These are phyloP conservation scores for Thozetella sp. DNA, from an alignment of 495 filamentous ascomycete genomes.

Conservation along the genomic window DNA sequence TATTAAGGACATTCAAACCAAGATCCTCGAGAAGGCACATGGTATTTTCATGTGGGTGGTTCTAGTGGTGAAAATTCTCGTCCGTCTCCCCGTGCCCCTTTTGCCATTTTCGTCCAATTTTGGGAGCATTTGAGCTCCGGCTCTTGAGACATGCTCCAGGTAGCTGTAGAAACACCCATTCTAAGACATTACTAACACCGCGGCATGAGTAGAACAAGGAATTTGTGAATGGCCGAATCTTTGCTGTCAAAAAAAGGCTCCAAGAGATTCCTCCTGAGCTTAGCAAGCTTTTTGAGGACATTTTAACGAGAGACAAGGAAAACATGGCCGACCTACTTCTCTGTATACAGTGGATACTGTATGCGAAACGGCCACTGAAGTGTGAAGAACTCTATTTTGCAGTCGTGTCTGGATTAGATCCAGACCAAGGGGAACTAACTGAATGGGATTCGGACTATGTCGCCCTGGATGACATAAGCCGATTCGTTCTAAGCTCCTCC, in stretches of 20 bases:
- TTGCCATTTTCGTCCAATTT: too few relatives aligned
- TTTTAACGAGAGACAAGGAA: constrained; percentile 25
- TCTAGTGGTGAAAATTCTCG: constrained; percentile 41
- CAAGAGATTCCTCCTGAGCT: constrained; percentile 26
- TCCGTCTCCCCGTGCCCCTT: too few relatives aligned
- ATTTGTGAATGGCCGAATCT: constrained; percentile 19
- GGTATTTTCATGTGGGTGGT: constrained; percentile 50
- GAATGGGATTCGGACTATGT: constrained; percentile 8
- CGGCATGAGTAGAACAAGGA: too few relatives aligned
- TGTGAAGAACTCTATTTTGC: constrained; percentile 34
- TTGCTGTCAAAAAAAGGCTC: constrained; percentile 15
- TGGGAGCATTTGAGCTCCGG: too few relatives aligned
- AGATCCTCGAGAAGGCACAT: constrained; percentile 34
- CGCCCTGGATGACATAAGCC: constrained; percentile 8
- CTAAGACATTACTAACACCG: too few relatives aligned
- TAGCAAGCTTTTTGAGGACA: constrained; percentile 26
- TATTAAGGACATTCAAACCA: constrained; percentile 21
- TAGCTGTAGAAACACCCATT: too few relatives aligned
- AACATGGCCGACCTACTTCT: constrained; percentile 22
- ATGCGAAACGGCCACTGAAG: constrained; percentile 26
- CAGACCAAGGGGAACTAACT: neutral
- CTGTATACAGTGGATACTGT: constrained; percentile 39
- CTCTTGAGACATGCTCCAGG: too few relatives aligned
- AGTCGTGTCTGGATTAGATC: constrained; percentile 20
- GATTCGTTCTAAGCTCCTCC: constrained; percentile 23